These are phyloP conservation scores for Morella rubra DNA, from an alignment of 306 rosid genomes.

Conservation along the genomic window DNA sequence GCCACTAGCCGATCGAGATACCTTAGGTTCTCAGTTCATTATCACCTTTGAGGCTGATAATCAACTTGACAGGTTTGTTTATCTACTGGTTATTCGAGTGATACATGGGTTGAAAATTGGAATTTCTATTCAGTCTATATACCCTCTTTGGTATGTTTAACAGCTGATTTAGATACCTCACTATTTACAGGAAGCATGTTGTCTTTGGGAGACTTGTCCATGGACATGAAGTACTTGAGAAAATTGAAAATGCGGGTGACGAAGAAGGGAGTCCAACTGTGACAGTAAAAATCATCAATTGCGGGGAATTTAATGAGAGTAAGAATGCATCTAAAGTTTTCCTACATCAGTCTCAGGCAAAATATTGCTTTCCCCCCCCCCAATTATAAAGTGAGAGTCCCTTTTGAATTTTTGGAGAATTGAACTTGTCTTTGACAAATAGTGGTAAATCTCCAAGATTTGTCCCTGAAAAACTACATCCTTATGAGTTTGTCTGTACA, in stretches of 20 bases:
- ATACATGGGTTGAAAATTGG: not conserved
- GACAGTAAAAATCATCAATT: slow-evolving; percentile 81
- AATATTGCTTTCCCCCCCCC: not conserved
- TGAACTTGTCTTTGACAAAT: not conserved
- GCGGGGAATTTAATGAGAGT: slow-evolving; percentile 89
- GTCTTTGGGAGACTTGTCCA: slow-evolving; percentile 89
- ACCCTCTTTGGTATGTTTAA: not conserved
- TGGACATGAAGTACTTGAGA: slow-evolving; percentile 65
- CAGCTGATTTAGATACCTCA: slow-evolving; percentile 13
- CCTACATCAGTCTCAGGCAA: no score
- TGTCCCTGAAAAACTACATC: not conserved
- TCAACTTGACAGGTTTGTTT: slow-evolving; percentile 76
- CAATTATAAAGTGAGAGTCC: not conserved
- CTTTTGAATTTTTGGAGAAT: not conserved
- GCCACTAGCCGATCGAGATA: slow-evolving; percentile 74
- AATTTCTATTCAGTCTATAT: not conserved
- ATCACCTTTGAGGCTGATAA: slow-evolving; percentile 79
- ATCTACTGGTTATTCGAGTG: not conserved
- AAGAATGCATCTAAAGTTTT: slow-evolving; percentile 15
- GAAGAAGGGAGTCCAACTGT: slow-evolving; percentile 81
- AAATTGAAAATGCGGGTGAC: slow-evolving; percentile 77
- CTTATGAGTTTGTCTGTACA: not conserved
- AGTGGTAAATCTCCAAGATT: not conserved
- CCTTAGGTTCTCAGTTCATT: slow-evolving; percentile 81
- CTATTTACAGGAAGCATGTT: slow-evolving; percentile 68